These are phyloP conservation scores for Teunomyces pallodes DNA, from an alignment of 805 yeast species.

Conservation along the genomic window DNA sequence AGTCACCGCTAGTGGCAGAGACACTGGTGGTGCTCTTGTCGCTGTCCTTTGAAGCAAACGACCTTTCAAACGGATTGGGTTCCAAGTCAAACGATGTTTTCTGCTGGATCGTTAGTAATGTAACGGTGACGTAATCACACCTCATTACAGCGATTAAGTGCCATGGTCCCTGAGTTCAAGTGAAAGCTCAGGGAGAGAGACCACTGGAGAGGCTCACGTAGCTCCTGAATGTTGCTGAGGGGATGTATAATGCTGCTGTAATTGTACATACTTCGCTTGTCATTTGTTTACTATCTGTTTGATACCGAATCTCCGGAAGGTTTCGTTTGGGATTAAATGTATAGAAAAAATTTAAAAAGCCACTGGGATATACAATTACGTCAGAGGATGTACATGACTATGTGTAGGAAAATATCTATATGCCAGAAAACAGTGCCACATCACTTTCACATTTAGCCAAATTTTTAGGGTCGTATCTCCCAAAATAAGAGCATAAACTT, in stretches of 20 bases:
- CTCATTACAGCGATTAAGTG: background rate
- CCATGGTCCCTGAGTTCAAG: background rate
- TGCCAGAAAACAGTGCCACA: background rate
- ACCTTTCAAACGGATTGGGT: slow-evolving; percentile 93
- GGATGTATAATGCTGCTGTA: background rate
- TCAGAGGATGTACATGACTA: background rate
- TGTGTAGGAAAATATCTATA: background rate
- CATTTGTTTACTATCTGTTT: background rate
- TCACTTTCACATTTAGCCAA: background rate
- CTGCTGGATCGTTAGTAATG: slow-evolving; percentile 28
- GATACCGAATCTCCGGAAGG: background rate
- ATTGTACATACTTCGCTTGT: background rate
- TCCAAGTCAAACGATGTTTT: slow-evolving; percentile 67
- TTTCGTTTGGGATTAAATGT: background rate
- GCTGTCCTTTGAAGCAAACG: slow-evolving; percentile 69
- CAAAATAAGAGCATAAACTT: too few relatives aligned
- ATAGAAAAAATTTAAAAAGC: background rate
- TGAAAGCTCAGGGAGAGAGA: too few relatives aligned
- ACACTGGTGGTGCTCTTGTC: background rate
- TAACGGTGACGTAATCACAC: slow-evolving; percentile 15
- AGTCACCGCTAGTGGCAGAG: background rate
- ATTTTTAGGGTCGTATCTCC: too few relatives aligned
- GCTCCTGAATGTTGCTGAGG: background rate
- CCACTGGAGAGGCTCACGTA: background rate
- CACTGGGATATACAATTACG: background rate